phyloP scores from a whole-genome alignment of 2,329 filamentous ascomycete species.

The Verruconis gallopava region DNA sequence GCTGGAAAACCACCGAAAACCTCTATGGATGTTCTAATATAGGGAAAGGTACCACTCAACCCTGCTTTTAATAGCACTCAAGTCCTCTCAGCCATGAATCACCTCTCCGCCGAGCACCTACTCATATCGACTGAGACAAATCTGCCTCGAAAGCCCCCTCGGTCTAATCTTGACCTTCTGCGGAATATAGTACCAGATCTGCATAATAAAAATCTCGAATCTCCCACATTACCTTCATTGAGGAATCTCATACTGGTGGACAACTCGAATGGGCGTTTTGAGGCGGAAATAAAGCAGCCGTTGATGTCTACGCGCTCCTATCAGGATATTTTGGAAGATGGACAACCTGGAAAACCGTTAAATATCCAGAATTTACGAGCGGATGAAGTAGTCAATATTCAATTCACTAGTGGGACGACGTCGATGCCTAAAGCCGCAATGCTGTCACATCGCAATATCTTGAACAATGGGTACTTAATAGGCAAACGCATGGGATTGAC shows the following conservation, averaged over 20 bases:
- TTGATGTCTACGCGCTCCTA: slow-evolving; percentile 28
- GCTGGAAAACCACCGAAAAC: slow-evolving; percentile 2
- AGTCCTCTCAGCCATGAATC: slow-evolving; percentile 62
- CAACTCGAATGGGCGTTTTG: slow-evolving; percentile 50
- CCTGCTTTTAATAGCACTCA: slow-evolving; percentile 74
- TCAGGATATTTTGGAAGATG: slow-evolving; percentile 31
- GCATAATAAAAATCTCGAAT: slow-evolving; percentile 28
- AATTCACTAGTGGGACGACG: slow-evolving; percentile 95
- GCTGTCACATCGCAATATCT: slow-evolving; percentile 69
- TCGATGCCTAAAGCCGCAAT: slow-evolving; percentile 84
- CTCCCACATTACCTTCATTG: slow-evolving; percentile 53
- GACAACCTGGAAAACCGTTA: slow-evolving; percentile 29
- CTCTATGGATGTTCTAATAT: neutral
- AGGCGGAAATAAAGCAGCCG: slow-evolving; percentile 27
- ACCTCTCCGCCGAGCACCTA: slow-evolving; percentile 60
- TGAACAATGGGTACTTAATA: slow-evolving; percentile 85
- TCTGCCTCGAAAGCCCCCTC: slow-evolving; percentile 51
- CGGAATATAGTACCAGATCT: slow-evolving; percentile 40
- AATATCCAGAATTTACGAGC: slow-evolving; percentile 37
- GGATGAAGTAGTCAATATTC: slow-evolving; percentile 77
- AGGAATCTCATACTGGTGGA: slow-evolving; percentile 63
- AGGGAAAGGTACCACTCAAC: slow-evolving; percentile 63
- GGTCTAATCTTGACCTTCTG: slow-evolving; percentile 46
- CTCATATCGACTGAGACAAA: slow-evolving; percentile 84
- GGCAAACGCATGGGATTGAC: slow-evolving; percentile 73